Conservation (phyloP, 2,329 filamentous ascomycete genomes). For the Pseudopithomyces maydicus region DNA sequence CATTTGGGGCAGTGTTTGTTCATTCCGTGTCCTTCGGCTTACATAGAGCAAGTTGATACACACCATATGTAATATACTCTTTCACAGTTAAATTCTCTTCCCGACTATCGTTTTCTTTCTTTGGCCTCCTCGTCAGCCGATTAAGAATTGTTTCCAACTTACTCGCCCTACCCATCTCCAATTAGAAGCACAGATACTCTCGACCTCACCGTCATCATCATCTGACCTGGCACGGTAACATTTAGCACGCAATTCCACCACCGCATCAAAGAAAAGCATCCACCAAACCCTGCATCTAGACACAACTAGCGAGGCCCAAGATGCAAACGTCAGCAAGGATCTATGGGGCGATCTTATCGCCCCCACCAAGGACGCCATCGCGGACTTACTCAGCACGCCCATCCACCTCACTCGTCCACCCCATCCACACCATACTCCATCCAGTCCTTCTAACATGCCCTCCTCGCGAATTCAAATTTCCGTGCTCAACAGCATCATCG, state of each 20-base stretch:
- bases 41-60: not conserved
- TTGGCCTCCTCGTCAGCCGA: not conserved
- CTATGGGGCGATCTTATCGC: not conserved
- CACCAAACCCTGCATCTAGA: not conserved
- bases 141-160: not conserved
- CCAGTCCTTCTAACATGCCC: not conserved
- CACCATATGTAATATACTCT: too few species aligned
- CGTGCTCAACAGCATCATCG: not conserved
- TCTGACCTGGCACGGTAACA: too few species aligned
- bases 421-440: not conserved
- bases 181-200: too few species aligned
- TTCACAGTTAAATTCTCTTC: not conserved
- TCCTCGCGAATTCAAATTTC: not conserved
- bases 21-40: not conserved
- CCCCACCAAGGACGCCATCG: conserved; percentile 1
- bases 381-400: conserved; percentile 9
- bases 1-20: not conserved
- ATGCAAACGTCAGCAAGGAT: not conserved
- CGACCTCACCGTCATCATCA: too few species aligned
- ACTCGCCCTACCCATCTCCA: not conserved
- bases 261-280: not conserved
- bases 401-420: conserved; percentile 1
- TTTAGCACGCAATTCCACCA: not conserved
- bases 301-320: too few species aligned
- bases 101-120: not conserved